Evolutionary conservation across 1,139 yeast genomes (phyloP).

Genomic region (Candida sanyaensis): DNA sequence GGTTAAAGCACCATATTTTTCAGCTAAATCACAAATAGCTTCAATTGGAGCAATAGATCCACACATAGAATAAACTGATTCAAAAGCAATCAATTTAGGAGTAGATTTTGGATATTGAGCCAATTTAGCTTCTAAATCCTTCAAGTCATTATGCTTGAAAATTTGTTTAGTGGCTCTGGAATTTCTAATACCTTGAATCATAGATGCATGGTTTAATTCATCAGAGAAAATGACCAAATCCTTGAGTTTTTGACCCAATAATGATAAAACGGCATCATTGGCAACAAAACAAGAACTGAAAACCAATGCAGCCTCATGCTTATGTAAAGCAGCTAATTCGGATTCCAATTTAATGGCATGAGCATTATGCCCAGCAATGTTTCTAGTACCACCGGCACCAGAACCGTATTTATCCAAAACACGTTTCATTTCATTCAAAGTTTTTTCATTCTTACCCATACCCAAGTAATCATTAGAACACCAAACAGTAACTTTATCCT

Average conservation of each 20-base stretch:
- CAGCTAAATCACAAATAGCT: conserved; percentile 92
- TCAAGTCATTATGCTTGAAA: conserved; percentile 87
- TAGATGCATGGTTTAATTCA: conserved; percentile 92
- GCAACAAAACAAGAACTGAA: conserved; percentile 96
- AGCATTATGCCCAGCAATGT: conserved; percentile 95
- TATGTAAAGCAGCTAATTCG: conserved; percentile 86
- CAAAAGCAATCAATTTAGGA: conserved; percentile 96
- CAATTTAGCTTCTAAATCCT: conserved; percentile 76
- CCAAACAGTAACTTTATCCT: conserved; percentile 95
- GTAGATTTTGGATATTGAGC: conserved; percentile 77
- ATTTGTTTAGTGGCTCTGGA: conserved; percentile 87
- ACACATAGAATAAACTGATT: conserved; percentile 97
- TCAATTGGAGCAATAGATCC: conserved; percentile 96
- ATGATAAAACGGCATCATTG: conserved; percentile 92
- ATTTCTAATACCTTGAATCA: conserved; percentile 94
- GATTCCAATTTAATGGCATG: conserved; percentile 86
- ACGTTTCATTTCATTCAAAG: conserved; percentile 73
- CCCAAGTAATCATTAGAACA: conserved; percentile 97
- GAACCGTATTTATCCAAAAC: conserved; percentile 91
- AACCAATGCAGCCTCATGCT: conserved; percentile 92
- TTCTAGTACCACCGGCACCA: conserved; percentile 99
- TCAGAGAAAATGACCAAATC: conserved; percentile 92
- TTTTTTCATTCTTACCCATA: conserved; percentile 80
- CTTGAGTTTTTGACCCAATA: conserved; percentile 87
- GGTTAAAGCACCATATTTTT: conserved; percentile 94